A percentile compares a stretch with the other conserved stretches of the same genome.
Conservation (phyloP, 345 rosid species). For the Eucalyptus erythrocorys region DNA sequence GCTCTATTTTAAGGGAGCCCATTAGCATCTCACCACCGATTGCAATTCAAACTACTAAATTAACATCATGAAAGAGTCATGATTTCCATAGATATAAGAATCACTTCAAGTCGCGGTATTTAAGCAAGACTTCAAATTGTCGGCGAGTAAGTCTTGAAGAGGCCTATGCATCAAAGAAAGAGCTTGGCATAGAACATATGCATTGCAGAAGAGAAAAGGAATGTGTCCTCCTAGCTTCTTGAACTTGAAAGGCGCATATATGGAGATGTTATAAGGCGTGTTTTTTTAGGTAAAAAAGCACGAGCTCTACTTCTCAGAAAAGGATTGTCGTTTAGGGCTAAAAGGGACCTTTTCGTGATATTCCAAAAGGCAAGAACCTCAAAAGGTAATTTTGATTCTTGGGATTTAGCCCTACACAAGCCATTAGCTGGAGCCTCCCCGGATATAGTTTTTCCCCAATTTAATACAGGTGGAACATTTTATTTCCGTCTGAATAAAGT, state of each 20-base stretch:
- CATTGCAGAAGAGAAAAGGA: not conserved
- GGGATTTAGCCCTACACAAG: constrained; percentile 43
- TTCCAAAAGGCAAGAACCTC: constrained; percentile 30
- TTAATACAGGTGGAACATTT: constrained; percentile 1
- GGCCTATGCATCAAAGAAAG: not conserved
- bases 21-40: not conserved
- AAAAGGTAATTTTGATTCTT: constrained; percentile 29
- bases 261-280: not conserved
- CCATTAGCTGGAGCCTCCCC: constrained; percentile 36
- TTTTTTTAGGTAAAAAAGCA: not conserved
- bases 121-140: not conserved
- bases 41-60: not conserved
- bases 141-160: not conserved
- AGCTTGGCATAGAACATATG: not conserved
- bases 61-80: not conserved
- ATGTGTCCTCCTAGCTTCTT: not conserved
- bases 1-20: not conserved
- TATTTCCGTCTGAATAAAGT: constrained; percentile 37
- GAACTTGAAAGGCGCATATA: not conserved
- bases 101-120: not conserved
- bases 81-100: not conserved
- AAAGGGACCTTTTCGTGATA: constrained; percentile 70
- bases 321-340: constrained; percentile 13
- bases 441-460: constrained; percentile 4
- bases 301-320: not conserved